Conservation (phyloP, 306 rosid species). For the Cucumis melo region DNA sequence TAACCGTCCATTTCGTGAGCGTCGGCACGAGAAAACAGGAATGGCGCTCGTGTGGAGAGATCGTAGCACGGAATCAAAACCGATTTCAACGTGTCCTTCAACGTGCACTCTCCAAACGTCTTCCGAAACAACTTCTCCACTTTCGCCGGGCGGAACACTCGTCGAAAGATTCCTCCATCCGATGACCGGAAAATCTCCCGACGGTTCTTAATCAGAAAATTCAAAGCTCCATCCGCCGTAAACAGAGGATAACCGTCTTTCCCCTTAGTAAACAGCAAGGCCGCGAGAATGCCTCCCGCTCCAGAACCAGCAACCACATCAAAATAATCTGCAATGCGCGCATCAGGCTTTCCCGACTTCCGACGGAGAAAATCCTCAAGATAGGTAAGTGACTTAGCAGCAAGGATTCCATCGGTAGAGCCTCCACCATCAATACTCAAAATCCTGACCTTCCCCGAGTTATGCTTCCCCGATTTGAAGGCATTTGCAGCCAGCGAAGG, state of each 20-base stretch:
- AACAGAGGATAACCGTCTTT: conserved; percentile 44
- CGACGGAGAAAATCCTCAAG: conserved; percentile 51
- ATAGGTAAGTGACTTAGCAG: conserved; percentile 55
- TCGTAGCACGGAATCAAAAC: conserved; percentile 88
- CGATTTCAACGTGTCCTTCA: conserved; percentile 78
- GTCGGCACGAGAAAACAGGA: conserved; percentile 91
- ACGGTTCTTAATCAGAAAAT: conserved; percentile 43
- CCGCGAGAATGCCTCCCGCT: conserved; percentile 68
- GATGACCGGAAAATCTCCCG: conserved; percentile 23
- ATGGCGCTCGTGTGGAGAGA: conserved; percentile 73
- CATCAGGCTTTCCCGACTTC: conserved; percentile 44
- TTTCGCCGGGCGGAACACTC: conserved; percentile 24
- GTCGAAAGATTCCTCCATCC: conserved; percentile 30
- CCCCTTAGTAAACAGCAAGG: conserved; percentile 59
- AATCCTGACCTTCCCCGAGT: conserved; percentile 54
- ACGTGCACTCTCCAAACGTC: conserved; percentile 54
- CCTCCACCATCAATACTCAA: conserved; percentile 77
- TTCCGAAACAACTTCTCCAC: conserved; percentile 44
- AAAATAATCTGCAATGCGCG: conserved; percentile 41
- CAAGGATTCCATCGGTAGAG: conserved; percentile 74
- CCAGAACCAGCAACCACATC: conserved; percentile 88
- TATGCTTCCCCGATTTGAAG: conserved; percentile 15
- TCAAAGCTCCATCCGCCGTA: conserved; percentile 59
- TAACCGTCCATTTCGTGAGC: conserved; percentile 83
- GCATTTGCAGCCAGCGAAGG: background rate